phyloP scores from a whole-genome alignment of 306 rosid genomes.

The Lathyrus oleraceus region DNA sequence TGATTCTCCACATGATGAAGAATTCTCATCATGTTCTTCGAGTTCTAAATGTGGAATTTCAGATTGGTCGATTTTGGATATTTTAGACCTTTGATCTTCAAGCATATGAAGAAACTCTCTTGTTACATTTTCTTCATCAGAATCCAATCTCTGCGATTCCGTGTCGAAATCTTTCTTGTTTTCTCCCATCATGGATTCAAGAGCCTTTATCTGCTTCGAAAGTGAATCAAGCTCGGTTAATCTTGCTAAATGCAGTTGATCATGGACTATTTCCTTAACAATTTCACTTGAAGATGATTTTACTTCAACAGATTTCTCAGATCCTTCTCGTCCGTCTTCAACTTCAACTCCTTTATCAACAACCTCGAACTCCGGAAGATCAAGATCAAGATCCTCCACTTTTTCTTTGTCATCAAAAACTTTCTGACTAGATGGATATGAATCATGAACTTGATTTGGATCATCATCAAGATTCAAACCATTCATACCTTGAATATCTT shows the following conservation, averaged over 20 bases:
- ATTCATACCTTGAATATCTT: constrained; percentile 62
- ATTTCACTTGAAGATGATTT: constrained; percentile 57
- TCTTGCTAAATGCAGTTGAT: constrained; percentile 54
- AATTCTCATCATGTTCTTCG: constrained; percentile 41
- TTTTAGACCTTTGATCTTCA: constrained; percentile 57
- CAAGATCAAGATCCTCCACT: constrained; percentile 69
- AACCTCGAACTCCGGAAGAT: constrained; percentile 77
- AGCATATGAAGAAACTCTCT: constrained; percentile 90
- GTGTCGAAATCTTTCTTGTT: constrained; percentile 45
- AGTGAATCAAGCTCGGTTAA: constrained; percentile 77
- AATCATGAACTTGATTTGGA: constrained; percentile 37
- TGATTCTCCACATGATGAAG: constrained; percentile 47
- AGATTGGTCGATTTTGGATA: constrained; percentile 41
- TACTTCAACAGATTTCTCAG: constrained; percentile 53
- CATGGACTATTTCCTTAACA: constrained; percentile 76
- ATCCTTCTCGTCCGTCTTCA: constrained; percentile 47
- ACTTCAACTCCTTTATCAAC: constrained; percentile 88
- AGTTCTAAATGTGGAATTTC: constrained; percentile 45
- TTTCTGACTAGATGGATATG: constrained; percentile 42
- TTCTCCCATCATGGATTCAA: constrained; percentile 73
- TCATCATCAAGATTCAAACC: constrained; percentile 69
- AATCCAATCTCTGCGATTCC: constrained; percentile 65
- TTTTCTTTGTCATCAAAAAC: constrained; percentile 48
- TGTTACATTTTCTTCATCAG: constrained; percentile 79
- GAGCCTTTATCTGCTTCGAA: constrained; percentile 81